Evolutionary conservation across 805 yeast species (phyloP).

Genomic region (Lipomyces oligophaga): DNA sequence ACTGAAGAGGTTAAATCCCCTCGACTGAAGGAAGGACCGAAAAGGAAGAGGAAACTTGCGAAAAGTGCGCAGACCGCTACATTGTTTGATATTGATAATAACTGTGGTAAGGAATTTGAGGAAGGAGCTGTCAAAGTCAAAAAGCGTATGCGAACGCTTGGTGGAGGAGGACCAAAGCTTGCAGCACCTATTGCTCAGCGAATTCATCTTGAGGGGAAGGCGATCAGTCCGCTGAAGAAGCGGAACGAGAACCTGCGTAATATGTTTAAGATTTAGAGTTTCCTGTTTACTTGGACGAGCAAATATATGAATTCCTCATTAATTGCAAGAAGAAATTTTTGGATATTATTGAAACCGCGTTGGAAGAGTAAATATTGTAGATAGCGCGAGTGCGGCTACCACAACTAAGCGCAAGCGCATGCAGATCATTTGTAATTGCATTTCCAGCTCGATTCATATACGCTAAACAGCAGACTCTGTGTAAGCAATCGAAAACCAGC

Average conservation of each 20-base stretch:
- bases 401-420: too few relatives aligned
- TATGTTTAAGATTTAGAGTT: constrained; percentile 18
- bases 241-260: constrained; percentile 20
- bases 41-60: constrained; percentile 22
- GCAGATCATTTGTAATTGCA: too few relatives aligned
- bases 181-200: constrained; percentile 21
- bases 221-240: constrained; percentile 25
- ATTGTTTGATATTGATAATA: constrained; percentile 14
- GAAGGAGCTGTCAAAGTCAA: background rate
- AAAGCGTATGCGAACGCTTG: constrained; percentile 2
- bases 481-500: too few relatives aligned
- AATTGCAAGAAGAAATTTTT: background rate
- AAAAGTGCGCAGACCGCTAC: constrained; percentile 3
- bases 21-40: constrained; percentile 2
- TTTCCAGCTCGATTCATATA: too few relatives aligned
- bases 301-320: too few relatives aligned
- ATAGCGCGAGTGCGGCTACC: too few relatives aligned
- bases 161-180: constrained; percentile 1
- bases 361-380: too few relatives aligned
- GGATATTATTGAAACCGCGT: background rate
- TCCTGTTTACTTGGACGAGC: too few relatives aligned
- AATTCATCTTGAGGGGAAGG: constrained; percentile 9
- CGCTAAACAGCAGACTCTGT: too few relatives aligned
- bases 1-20: constrained; percentile 12
- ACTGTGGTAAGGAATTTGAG: too few relatives aligned